Evolutionary conservation across 2,329 filamentous ascomycete species (phyloP), one percentile per base, ranked within the genome.

Genomic region (Cryphonectria naterciae): DNA sequence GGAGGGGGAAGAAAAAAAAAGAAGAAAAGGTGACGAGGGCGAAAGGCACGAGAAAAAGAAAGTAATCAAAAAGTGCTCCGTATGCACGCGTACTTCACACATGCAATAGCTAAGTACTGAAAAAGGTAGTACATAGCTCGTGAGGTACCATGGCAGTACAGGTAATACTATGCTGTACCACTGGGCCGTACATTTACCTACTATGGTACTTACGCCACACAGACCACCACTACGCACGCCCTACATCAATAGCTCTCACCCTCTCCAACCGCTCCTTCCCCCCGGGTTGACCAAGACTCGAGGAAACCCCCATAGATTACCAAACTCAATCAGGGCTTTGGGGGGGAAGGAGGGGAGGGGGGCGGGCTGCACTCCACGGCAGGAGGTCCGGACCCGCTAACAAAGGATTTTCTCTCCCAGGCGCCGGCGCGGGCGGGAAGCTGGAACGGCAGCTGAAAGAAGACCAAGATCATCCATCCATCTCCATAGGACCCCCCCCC

Each of bases 21-120:
- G 17, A n/a, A n/a, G n/a, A n/a, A 49, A 49, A 49, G 19, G 46
- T n/a, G 32, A 70, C 39, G 61, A 52, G 39, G 28, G 61, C 22
- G 46, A 17, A 52, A 15, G 65, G 52, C 46, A 61, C 13, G 28
- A 61, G 35, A 39, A 39, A 8, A 5, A 61, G 10, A 10, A 61
- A 13, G 32, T 39, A 39, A 49, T n/a, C 19, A 49, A 11, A 7
- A 11, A 19, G 43, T 17, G 15, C 41, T 15, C 15, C 17, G 5
- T 6, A 49, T 11, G 46, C 46, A 49, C 8, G 19, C 46, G n/a
- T 49, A 17, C 46, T 22, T 28, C 54, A 58, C 17, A 25, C 15
- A 37, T 22, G 56, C 22, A 54, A n/a, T 11, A 52, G 22, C 46
- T 22, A 49, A 22, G 17, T 49, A 49, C 37, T 39, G 37, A 39